Evolutionary conservation across 2,329 filamentous ascomycete genomes (phyloP), one percentile per base, ranked within the genome.

Genomic region (Moelleriella libera): DNA sequence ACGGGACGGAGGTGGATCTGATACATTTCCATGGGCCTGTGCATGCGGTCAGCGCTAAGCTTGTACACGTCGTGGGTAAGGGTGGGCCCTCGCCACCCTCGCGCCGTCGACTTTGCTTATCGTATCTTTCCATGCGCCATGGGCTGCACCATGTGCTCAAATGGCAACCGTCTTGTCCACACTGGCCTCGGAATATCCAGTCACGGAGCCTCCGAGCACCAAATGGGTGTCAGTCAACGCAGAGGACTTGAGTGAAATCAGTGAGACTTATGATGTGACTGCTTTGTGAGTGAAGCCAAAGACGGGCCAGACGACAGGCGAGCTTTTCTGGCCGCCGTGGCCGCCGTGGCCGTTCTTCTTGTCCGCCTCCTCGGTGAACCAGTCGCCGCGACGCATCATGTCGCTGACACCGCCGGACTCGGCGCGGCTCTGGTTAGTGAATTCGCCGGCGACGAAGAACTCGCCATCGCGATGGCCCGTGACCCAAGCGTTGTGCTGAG

Each of bases 91-190:
- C 52, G 71, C 74, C 52, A 73, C 78, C 41, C 73, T 89, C 11
- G 77, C 85, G 9, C 61, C 82, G 2, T 76, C 81, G 12, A 79
- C 85, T 12, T 78, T 96, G 50, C 74, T 90, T 52, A 75, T 96
- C 60, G 79, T 94, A 61, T 96, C 89, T 63, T 98, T 98, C 74
- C 85, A 97, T 65, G 88, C 92, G 21, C 85, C 89, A 54, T 98
- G 92, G 92, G 92, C 92, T 31, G 88, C 88, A 50, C 92, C 92
- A 43, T 97, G 92, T 72, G 82, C 85, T 53, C 88, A 96, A 68
- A 97, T 97, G 89, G 80, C 78, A 55, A 85, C 82, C 45, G 85
- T 97, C 56, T 79, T 98, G 54, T 75, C 78, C 60, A 84, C 88
- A 28, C 85, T 98, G 54, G 89, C 90, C 54, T 80, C 81, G 59